These are phyloP conservation scores for Amanita phalloides DNA, from an alignment of 768 basidiomycete genomes.

Conservation along the genomic window DNA sequence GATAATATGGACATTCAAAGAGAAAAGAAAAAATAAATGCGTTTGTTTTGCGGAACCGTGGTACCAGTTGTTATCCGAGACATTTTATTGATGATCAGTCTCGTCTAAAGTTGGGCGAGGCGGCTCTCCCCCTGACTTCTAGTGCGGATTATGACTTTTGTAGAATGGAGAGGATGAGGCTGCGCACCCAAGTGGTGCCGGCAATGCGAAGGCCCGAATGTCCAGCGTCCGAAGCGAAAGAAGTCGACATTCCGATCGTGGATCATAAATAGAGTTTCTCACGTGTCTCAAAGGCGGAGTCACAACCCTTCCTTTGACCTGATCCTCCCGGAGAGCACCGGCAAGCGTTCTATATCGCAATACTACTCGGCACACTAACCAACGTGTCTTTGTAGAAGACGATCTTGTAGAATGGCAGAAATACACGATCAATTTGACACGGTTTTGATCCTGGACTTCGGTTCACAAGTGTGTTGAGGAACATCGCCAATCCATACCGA, in stretches of 20 bases:
- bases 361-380: background rate
- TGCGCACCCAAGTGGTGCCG: background rate
- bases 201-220: background rate
- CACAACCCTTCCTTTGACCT: background rate
- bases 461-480: slow-evolving; percentile 64
- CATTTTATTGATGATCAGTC: background rate
- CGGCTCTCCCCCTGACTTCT: background rate
- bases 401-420: slow-evolving; percentile 46
- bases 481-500: slow-evolving; percentile 6
- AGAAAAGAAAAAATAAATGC: background rate
- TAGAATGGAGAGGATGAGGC: background rate
- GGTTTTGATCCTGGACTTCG: slow-evolving; percentile 93
- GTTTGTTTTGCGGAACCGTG: background rate
- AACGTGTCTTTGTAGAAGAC: background rate
- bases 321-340: background rate
- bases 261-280: background rate
- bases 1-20: background rate
- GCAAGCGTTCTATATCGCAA: background rate
- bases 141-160: background rate
- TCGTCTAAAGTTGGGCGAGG: background rate
- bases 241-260: background rate
- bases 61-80: background rate
- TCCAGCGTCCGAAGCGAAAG: too few relatives aligned
- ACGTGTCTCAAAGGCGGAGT: background rate
- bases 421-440: slow-evolving; percentile 96